Percentiles rank a stretch among this genome's conserved stretches.
Conservation (phyloP, 257 asterid species). For the Scutellaria galericulata region DNA sequence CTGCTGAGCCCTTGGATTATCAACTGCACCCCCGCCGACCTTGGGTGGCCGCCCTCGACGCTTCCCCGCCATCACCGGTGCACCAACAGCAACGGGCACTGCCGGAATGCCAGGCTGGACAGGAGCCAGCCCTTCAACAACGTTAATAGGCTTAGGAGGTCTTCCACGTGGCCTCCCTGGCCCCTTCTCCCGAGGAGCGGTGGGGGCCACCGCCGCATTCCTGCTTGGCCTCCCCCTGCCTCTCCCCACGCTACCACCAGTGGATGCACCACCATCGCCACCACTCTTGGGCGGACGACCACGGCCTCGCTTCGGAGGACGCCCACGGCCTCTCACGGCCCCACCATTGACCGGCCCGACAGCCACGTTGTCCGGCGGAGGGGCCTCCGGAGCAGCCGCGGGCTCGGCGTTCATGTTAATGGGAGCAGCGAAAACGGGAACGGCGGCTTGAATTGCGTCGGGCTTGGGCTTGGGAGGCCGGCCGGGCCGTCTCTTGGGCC, state of each 20-base stretch:
- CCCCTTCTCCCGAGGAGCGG: constrained; percentile 34
- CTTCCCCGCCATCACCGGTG: constrained; percentile 40
- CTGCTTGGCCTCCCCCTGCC: constrained; percentile 53
- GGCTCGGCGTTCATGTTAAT: constrained; percentile 38
- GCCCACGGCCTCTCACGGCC: constrained; percentile 63
- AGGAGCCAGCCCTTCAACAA: constrained; percentile 35
- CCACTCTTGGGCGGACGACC: constrained; percentile 52
- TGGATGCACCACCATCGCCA: constrained; percentile 5
- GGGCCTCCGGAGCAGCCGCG: constrained; percentile 33
- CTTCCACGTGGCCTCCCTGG: constrained; percentile 73
- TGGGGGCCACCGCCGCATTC: background rate
- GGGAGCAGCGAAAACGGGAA: constrained; percentile 46
- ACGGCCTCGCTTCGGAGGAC: constrained; percentile 61
- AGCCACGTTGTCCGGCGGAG: constrained; percentile 28
- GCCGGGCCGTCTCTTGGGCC: constrained; percentile 63
- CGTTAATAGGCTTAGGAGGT: constrained; percentile 53
- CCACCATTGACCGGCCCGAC: constrained; percentile 49
- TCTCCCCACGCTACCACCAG: constrained; percentile 29
- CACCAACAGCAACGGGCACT: constrained; percentile 35
- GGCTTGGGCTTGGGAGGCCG: constrained; percentile 76
- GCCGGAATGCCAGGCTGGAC: constrained; percentile 26
- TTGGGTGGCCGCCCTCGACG: constrained; percentile 77
- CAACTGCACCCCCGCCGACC: constrained; percentile 41
- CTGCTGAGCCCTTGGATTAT: constrained; percentile 38
- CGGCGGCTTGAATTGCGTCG: constrained; percentile 44